Evolutionary conservation across 1,284 basidiomycete species (phyloP).

Genomic region (Puccinia triticina): DNA sequence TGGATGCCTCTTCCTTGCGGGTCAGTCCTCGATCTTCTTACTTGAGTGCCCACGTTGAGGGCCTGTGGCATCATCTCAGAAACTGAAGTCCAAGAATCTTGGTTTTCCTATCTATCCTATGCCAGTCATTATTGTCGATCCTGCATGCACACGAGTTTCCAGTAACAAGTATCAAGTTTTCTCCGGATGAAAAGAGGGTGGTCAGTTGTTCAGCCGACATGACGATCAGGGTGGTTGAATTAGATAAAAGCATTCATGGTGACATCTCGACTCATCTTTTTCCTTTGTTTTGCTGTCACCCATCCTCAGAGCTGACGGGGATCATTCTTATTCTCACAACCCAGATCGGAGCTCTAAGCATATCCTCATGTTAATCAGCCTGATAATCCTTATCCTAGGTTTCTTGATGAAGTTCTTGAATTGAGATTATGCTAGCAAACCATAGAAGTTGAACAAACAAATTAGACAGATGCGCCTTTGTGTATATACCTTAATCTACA

Average conservation of each 20-base stretch:
- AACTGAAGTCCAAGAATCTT: no score
- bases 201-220: constrained; percentile 91
- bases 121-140: constrained; percentile 80
- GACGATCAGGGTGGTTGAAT: constrained; percentile 76
- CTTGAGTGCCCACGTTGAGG: no score
- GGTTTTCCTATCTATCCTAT: background rate
- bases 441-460: background rate
- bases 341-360: background rate
- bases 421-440: background rate
- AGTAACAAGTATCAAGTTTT: constrained; percentile 84
- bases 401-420: constrained; percentile 26
- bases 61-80: background rate
- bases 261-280: background rate
- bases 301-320: background rate
- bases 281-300: background rate
- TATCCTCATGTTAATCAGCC: background rate
- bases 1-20: constrained; percentile 77
- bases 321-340: background rate
- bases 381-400: constrained; percentile 2
- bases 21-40: constrained; percentile 65
- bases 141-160: constrained; percentile 94
- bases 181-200: constrained; percentile 77
- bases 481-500: no score
- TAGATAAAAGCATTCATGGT: constrained; percentile 64
- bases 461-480: no score